Evolutionary conservation across 257 asterid genomes (phyloP), one percentile per base, ranked within the genome.

Genomic region (Fraxinus quadrangulata): DNA sequence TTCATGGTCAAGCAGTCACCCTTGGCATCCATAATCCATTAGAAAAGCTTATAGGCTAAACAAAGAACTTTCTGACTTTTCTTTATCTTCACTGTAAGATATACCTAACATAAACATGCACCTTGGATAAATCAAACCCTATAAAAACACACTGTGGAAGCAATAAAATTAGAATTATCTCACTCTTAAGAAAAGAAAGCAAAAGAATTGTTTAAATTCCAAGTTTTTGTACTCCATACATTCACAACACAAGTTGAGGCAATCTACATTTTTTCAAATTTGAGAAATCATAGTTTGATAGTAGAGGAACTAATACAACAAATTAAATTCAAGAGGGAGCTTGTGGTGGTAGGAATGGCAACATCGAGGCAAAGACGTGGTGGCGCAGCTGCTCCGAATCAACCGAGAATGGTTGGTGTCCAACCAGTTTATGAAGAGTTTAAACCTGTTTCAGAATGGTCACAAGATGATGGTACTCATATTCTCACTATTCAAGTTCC

Each of bases 371-470:
- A 83, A 21, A 75, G 86, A 56, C 87, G 90, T 28, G 83, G 84
- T 21, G 84, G 78, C 16, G 79, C 24, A 30, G 69, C 42, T 0
- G 70, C 80, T 10, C 78, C 82, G 3, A 59, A 71, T 51, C 86
- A 70, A 34, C 80, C 79, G 10, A 72, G 81, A n/a, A 14, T 74
- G 1, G 90, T 83, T 0, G 86, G 67, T 1, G 89, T 83, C 69
- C 89, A 77, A 5, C 82, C 88, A 0, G 89, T 91, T 30, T 90
- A 80, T 59, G 96, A 91, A 79, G 93, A 87, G 72, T 87, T 91
- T 82, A 86, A 71, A 83, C 99, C 99, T 19, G n/a, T 19, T 9
- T 81, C 88, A 0, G 92, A 88, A 36, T 85, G 96, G 94, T 76
- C 78, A 77, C 85, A 86, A 71, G 91, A 89, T 24, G 86, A 84